Evolutionary conservation across 1,139 yeast genomes (phyloP), one percentile per base, ranked within the genome.

Genomic region (Scheffersomyces segobiensis): DNA sequence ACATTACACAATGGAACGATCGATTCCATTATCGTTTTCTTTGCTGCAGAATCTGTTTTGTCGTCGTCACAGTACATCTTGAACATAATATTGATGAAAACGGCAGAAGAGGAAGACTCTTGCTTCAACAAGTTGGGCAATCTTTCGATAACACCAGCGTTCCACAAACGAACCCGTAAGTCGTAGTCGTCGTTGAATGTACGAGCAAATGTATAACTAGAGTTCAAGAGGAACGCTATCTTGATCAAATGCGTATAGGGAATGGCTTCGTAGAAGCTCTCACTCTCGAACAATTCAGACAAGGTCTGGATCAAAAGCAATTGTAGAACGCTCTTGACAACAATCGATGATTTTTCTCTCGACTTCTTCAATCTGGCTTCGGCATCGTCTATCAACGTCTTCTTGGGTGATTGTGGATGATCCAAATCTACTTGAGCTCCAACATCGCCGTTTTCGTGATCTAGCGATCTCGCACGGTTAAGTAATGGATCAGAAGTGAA

Each of bases 311-410:
- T 93, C 87, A 96, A 86, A 65, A 93, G 81, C 60, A 95, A 77
- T 71, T 95, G 98, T 64, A 95, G 78, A 20, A 95, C 96, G 74
- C 98, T 92, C 74, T 95, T 93, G 54, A 93, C 92, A 54, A 95
- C 97, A 65, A 95, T 92, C 1, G 89, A 81, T 47, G 93, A 88
- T 72, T 92, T 92, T 53, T 85, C 87, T 63, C 77, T 81, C 14
- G 79, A 68, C 60, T 69, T 74, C 52, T 70, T 71, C 42, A 75
- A 60, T 49, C 72, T 66, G 39, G 63, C 67, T 49, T 71, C 73
- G 39, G 72, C 64, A 54, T 68, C 74, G 52, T 67, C 70, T 18
- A 65, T 60, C 5, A 63, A 48, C 1, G 56, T 26, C 18, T 60
- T 52, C 26, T 52, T 56, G 6, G 64, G 62, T 5, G 66, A 42